Evolutionary conservation across 202 grass and related monocot genomes (phyloP).

Genomic region (Dendrocalamus latiflorus): DNA sequence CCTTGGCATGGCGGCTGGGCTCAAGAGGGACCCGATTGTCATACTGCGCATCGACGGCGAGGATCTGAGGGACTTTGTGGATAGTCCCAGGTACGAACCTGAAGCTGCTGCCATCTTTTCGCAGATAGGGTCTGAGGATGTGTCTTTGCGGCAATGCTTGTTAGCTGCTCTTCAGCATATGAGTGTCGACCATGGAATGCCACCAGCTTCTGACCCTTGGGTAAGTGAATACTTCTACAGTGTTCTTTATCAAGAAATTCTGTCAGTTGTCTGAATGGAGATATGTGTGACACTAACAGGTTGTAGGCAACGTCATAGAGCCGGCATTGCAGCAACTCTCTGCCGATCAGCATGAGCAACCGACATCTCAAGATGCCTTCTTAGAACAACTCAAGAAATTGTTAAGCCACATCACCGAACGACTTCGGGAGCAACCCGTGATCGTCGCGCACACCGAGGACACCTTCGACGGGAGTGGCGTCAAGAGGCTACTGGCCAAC

Average conservation of each 20-base stretch:
- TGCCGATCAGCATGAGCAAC: constrained; percentile 36
- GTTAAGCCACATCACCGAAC: constrained; percentile 23
- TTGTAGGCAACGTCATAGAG: constrained; percentile 46
- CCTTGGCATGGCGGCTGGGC: constrained; percentile 81
- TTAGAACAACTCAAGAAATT: constrained; percentile 54
- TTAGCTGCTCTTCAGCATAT: constrained; percentile 46
- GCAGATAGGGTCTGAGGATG: constrained; percentile 21
- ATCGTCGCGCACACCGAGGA: constrained; percentile 83
- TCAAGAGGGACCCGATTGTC: constrained; percentile 84
- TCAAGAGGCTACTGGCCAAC: constrained; percentile 67
- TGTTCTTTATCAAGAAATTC: neutral
- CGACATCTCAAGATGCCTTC: constrained; percentile 47
- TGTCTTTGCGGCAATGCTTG: constrained; percentile 37
- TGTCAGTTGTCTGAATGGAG: neutral
- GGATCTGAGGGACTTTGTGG: constrained; percentile 70
- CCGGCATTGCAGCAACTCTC: constrained; percentile 48
- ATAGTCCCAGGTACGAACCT: constrained; percentile 44
- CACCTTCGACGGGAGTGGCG: constrained; percentile 66
- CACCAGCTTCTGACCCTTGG: constrained; percentile 69
- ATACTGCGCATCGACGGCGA: constrained; percentile 91
- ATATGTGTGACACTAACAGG: constrained; percentile 17
- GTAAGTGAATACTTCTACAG: constrained; percentile 21
- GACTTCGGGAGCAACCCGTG: constrained; percentile 67
- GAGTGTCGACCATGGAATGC: constrained; percentile 73
- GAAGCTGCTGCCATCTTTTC: constrained; percentile 55